Conservation (phyloP, 2,329 filamentous ascomycete species). For the Trichophyton mentagrophytes region DNA sequence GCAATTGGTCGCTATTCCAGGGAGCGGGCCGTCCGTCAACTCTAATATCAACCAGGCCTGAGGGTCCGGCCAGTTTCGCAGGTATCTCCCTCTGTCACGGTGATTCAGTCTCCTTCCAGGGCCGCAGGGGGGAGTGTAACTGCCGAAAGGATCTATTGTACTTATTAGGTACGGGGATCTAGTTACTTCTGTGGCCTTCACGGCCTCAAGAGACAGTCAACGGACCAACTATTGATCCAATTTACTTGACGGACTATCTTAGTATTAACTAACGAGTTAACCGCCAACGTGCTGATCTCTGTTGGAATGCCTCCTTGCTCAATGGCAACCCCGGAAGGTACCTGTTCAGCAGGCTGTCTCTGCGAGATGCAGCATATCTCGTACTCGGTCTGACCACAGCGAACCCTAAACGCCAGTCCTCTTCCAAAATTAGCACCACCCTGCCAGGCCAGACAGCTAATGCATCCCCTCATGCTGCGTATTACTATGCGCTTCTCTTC, state of each 20-base stretch:
- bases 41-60: neutral
- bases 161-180: too few species aligned
- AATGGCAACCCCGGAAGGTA: neutral
- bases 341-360: neutral
- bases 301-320: neutral
- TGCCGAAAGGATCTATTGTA: too few species aligned
- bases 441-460: neutral
- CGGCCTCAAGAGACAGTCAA: too few species aligned
- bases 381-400: neutral
- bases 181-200: too few species aligned
- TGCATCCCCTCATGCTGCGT: neutral
- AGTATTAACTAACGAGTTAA: neutral
- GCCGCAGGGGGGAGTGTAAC: neutral
- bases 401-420: neutral
- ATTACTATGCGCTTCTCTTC: neutral
- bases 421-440: slow-evolving; percentile 2
- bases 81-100: neutral
- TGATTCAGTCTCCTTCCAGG: neutral
- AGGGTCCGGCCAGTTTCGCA: neutral
- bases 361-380: neutral
- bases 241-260: too few species aligned
- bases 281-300: neutral
- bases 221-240: too few species aligned
- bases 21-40: slow-evolving; percentile 1
- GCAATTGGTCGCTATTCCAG: slow-evolving; percentile 1